Conservation (phyloP, 352 stramenopile genomes). For the Pilasporangium apinafurcum region DNA sequence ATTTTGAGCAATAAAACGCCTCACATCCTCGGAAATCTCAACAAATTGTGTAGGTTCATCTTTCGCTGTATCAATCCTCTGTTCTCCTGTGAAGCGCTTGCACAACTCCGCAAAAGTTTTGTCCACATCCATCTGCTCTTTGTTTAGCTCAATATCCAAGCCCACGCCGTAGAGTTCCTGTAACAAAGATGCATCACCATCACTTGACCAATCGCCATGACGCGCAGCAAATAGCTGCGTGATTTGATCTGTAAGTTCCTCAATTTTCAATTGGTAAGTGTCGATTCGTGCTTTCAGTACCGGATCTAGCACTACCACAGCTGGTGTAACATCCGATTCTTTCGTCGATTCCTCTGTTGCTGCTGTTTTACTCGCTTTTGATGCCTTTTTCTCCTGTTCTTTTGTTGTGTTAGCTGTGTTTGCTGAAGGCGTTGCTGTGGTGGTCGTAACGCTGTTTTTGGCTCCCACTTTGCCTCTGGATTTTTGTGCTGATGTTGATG, state of each 20-base stretch:
- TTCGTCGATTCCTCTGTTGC: slow-evolving; percentile 1
- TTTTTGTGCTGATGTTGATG: no score
- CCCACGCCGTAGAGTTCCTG: slow-evolving; percentile 70
- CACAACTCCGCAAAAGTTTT: slow-evolving; percentile 12
- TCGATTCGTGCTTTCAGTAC: slow-evolving; percentile 54
- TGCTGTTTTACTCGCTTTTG: slow-evolving; percentile 6
- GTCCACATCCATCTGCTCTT: slow-evolving; percentile 7
- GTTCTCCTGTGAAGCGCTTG: slow-evolving; percentile 5
- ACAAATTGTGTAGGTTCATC: slow-evolving; percentile 12
- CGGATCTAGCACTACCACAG: slow-evolving; percentile 36
- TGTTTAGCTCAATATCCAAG: slow-evolving; percentile 42
- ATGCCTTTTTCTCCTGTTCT: slow-evolving; percentile 7
- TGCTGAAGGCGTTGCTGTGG: background rate
- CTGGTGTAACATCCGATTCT: slow-evolving; percentile 10
- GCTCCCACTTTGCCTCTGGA: no score
- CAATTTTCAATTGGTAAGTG: slow-evolving; percentile 67
- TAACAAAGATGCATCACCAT: slow-evolving; percentile 43
- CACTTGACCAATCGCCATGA: slow-evolving; percentile 9
- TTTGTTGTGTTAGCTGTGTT: background rate
- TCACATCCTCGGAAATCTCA: slow-evolving; percentile 35
- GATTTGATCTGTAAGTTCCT: slow-evolving; percentile 55
- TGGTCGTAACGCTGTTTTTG: no score
- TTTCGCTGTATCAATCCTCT: slow-evolving; percentile 10
- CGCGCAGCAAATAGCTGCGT: slow-evolving; percentile 20
- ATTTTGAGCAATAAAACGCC: slow-evolving; percentile 43